Percentiles rank a stretch among this genome's conserved stretches.
Evolutionary conservation across 768 basidiomycete genomes (phyloP).

Genomic region (Scleroderma bovista): DNA sequence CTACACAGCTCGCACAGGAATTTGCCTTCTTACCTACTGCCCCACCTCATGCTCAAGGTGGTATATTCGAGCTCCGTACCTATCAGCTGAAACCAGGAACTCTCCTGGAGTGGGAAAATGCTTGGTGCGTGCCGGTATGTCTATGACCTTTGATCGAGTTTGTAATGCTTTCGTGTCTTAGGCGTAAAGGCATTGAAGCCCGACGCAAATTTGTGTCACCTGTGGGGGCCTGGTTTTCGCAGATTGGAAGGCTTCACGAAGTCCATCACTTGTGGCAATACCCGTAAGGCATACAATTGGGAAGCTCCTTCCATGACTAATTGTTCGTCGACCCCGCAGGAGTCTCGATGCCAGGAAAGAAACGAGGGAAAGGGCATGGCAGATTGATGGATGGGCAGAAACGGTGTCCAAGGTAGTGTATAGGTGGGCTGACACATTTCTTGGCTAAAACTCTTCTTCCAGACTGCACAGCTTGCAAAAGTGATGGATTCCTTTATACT

Average conservation of each 20-base stretch:
- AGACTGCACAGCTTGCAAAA: constrained; percentile 87
- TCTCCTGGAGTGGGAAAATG: constrained; percentile 90
- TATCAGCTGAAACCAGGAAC: constrained; percentile 88
- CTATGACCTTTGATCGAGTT: background rate
- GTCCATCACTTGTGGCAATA: constrained; percentile 99
- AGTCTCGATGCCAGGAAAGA: constrained; percentile 78
- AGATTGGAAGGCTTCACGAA: constrained; percentile 76
- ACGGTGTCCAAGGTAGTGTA: constrained; percentile 77
- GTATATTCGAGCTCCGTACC: constrained; percentile 88
- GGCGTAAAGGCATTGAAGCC: constrained; percentile 93
- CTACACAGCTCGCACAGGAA: constrained; percentile 81
- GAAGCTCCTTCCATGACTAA: background rate
- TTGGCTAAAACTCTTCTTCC: constrained; percentile 4
- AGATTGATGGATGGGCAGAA: constrained; percentile 91
- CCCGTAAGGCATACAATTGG: constrained; percentile 48
- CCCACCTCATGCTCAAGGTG: constrained; percentile 81
- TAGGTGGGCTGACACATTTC: constrained; percentile 10
- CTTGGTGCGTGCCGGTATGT: constrained; percentile 54
- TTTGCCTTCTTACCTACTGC: constrained; percentile 94
- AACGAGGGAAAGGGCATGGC: constrained; percentile 86
- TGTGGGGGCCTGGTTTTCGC: constrained; percentile 90
- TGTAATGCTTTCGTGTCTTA: constrained; percentile 26
- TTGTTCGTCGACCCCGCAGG: constrained; percentile 31
- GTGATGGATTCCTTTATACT: constrained; percentile 87
- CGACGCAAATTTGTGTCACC: constrained; percentile 81